A percentile compares a stretch with the other conserved stretches of the same genome.
Evolutionary conservation across 345 rosid species (phyloP).

Genomic region (Pugionium dolabratum): DNA sequence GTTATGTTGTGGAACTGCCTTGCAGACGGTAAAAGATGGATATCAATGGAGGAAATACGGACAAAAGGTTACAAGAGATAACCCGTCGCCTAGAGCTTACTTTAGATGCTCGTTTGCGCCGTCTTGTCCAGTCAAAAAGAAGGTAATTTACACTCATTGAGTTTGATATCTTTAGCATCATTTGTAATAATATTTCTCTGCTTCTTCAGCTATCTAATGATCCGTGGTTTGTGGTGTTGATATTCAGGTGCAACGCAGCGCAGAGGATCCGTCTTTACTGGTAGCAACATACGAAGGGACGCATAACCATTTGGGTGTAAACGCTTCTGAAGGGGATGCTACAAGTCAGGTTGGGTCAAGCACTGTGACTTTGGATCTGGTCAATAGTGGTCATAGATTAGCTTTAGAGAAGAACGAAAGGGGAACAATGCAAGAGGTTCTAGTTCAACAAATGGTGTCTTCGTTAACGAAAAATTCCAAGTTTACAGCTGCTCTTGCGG

Average conservation of each 20-base stretch:
- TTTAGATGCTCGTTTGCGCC: slow-evolving; percentile 91
- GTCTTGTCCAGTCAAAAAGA: slow-evolving; percentile 84
- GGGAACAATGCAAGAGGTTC: slow-evolving; percentile 49
- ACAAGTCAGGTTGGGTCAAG: slow-evolving; percentile 38
- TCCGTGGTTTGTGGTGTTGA: neutral
- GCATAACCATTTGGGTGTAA: slow-evolving; percentile 58
- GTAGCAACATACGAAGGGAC: slow-evolving; percentile 91
- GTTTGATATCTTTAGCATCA: neutral
- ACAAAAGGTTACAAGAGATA: slow-evolving; percentile 97
- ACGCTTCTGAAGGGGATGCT: slow-evolving; percentile 42
- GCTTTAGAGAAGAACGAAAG: slow-evolving; percentile 40
- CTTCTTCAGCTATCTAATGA: slow-evolving; percentile 28
- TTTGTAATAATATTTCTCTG: neutral
- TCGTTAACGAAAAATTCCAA: slow-evolving; percentile 75
- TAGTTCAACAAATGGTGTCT: slow-evolving; percentile 77
- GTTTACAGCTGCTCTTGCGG: slow-evolving; percentile 75
- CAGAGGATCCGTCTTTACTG: slow-evolving; percentile 64
- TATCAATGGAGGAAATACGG: slow-evolving; percentile 98
- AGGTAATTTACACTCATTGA: slow-evolving; percentile 47
- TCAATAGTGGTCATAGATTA: slow-evolving; percentile 34
- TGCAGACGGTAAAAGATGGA: slow-evolving; percentile 82
- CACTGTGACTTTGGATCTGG: slow-evolving; percentile 42
- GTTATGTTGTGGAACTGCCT: neutral
- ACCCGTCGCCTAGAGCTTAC: slow-evolving; percentile 97
- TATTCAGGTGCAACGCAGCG: slow-evolving; percentile 85